A percentile compares a stretch with the other conserved stretches of the same genome.
Conservation (phyloP, 768 basidiomycete species). For the Naematelia encephala region DNA sequence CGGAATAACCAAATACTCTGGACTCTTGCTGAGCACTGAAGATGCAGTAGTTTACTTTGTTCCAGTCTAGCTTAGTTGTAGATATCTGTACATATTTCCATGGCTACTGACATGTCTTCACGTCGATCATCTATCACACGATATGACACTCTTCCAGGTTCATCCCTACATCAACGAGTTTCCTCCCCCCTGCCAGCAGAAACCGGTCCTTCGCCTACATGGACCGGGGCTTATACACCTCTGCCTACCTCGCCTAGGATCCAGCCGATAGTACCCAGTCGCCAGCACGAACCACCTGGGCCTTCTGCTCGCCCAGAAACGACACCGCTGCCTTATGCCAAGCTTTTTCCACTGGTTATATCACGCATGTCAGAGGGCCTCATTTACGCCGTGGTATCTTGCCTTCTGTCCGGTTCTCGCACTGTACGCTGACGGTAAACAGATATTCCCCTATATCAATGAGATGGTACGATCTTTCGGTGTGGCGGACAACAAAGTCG, state of each 20-base stretch:
- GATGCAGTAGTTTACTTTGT: too few species aligned
- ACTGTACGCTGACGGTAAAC: background rate
- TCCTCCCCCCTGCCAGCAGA: background rate
- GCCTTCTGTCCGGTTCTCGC: too few species aligned
- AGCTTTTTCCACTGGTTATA: constrained; percentile 28
- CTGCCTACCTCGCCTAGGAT: background rate
- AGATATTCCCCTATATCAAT: constrained; percentile 40
- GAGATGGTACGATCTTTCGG: constrained; percentile 38
- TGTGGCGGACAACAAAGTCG: constrained; percentile 31
- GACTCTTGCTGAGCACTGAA: too few species aligned
- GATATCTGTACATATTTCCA: too few species aligned
- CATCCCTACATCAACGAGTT: background rate
- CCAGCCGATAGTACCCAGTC: background rate
- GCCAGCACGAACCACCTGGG: background rate
- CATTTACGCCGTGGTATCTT: constrained; percentile 20
- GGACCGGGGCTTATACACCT: background rate
- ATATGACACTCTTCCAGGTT: background rate
- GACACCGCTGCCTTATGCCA: constrained; percentile 26
- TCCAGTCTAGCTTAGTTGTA: too few species aligned
- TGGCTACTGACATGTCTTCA: too few species aligned
- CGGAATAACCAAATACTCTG: too few species aligned
- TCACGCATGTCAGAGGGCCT: constrained; percentile 32
- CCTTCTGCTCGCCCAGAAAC: background rate
- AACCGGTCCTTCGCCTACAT: background rate
- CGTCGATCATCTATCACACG: background rate